A percentile compares a stretch with the other conserved stretches of the same genome.
Conservation (phyloP, 495 filamentous ascomycete genomes). For the Neurospora sp. region DNA sequence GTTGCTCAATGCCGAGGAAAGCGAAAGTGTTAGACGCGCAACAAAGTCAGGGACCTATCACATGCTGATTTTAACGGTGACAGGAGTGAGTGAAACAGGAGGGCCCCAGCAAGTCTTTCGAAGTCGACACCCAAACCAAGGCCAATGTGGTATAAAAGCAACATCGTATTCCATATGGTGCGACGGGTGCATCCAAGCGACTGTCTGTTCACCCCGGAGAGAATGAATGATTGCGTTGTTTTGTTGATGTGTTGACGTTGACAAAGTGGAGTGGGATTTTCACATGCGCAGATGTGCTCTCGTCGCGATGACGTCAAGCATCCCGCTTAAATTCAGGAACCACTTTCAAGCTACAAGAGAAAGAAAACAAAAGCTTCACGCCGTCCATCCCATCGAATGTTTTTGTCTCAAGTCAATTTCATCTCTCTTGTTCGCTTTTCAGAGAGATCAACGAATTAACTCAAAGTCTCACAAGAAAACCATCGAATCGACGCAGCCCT, state of each 20-base stretch:
- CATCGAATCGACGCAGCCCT: background rate
- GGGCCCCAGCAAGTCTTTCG: background rate
- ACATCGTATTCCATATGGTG: background rate
- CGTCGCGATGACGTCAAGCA: background rate
- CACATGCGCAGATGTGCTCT: background rate
- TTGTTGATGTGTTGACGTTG: background rate
- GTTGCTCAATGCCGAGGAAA: background rate
- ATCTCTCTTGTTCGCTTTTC: background rate
- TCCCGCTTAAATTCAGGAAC: background rate
- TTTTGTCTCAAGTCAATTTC: background rate
- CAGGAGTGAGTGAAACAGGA: background rate
- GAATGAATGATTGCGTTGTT: too few species aligned
- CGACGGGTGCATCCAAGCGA: background rate
- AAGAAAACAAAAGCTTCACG: background rate
- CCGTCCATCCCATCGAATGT: background rate
- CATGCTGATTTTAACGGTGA: background rate
- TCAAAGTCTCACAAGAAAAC: background rate
- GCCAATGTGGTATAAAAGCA: background rate
- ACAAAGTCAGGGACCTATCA: background rate
- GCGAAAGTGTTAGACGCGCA: background rate
- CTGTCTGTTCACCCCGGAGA: background rate
- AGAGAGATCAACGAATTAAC: background rate
- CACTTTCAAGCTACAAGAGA: background rate
- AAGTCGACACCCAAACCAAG: background rate
- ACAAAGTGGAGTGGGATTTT: background rate